A percentile compares a stretch with the other conserved stretches of the same genome.
Evolutionary conservation across 805 yeast species (phyloP).

Genomic region (Jamesozyma lodderae): DNA sequence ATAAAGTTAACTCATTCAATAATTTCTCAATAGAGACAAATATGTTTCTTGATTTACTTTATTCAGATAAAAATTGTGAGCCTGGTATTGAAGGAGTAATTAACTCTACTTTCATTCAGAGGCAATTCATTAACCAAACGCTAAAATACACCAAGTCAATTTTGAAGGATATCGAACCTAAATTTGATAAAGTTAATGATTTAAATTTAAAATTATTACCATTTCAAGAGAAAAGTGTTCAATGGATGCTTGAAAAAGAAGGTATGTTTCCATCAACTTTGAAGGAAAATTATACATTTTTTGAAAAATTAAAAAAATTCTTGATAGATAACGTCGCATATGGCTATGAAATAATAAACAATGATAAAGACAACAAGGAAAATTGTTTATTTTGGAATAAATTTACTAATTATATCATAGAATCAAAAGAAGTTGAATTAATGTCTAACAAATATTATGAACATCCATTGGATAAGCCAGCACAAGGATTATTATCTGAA

Average conservation of each 20-base stretch:
- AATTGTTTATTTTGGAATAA: constrained; percentile 24
- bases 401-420: constrained; percentile 24
- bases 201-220: constrained; percentile 22
- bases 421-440: constrained; percentile 12
- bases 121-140: constrained; percentile 19
- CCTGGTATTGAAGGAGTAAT: background rate
- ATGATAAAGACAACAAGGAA: background rate
- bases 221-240: constrained; percentile 26
- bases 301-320: constrained; percentile 9
- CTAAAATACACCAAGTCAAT: constrained; percentile 15
- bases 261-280: background rate
- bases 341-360: constrained; percentile 21
- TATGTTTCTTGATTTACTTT: constrained; percentile 16
- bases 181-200: constrained; percentile 5
- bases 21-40: constrained; percentile 21
- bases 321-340: constrained; percentile 20
- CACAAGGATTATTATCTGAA: constrained; percentile 68
- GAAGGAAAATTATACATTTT: background rate
- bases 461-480: constrained; percentile 8
- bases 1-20: constrained; percentile 13
- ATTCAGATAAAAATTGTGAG: constrained; percentile 5
- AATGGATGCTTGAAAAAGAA: constrained; percentile 29
- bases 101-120: constrained; percentile 18
- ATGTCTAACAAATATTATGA: constrained; percentile 9
- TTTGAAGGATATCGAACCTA: constrained; percentile 3